A percentile compares a stretch with the other conserved stretches of the same genome.
Evolutionary conservation across 2,329 filamentous ascomycete genomes (phyloP).

Genomic region (Fusarium sp.): DNA sequence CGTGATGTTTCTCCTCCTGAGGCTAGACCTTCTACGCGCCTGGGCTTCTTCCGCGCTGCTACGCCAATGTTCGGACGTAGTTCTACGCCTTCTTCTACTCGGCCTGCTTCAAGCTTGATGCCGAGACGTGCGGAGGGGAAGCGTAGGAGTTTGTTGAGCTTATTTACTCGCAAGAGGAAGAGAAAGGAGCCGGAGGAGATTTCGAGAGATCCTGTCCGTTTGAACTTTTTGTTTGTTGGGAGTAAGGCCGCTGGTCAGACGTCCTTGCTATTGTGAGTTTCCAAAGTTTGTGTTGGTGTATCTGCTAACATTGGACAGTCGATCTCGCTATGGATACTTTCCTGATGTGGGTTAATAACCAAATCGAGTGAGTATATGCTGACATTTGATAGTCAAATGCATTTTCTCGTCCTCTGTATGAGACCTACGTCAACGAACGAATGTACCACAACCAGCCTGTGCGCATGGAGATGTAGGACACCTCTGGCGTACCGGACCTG

Average conservation of each 20-base stretch:
- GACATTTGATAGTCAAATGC: conserved; percentile 41
- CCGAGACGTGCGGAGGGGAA: conserved; percentile 6
- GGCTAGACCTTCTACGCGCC: conserved; percentile 38
- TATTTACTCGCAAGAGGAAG: conserved; percentile 44
- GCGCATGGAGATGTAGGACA: conserved; percentile 52
- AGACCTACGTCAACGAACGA: conserved; percentile 46
- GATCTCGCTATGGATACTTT: conserved; percentile 50
- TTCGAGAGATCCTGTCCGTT: conserved; percentile 34
- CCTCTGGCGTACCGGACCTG: conserved; percentile 51
- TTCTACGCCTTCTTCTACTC: conserved; percentile 15
- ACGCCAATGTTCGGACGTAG: conserved; percentile 40
- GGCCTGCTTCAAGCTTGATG: conserved; percentile 16
- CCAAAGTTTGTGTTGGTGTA: accelerated
- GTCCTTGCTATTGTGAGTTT: conserved; percentile 50
- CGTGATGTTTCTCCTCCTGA: conserved; percentile 28
- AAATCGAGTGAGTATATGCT: too few relatives aligned
- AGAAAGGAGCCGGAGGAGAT: conserved; percentile 22
- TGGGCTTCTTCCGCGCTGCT: conserved; percentile 42
- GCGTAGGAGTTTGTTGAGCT: conserved; percentile 30
- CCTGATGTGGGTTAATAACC: too few relatives aligned
- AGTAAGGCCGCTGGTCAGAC: conserved; percentile 47
- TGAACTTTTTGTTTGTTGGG: conserved; percentile 52
- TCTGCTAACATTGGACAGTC: conserved; percentile 38
- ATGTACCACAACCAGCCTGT: conserved; percentile 39
- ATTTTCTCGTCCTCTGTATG: conserved; percentile 47